Percentiles rank a stretch among this genome's conserved stretches.
phyloP scores from a whole-genome alignment of 2,329 filamentous ascomycete genomes.

The Colletotrichum sp. region DNA sequence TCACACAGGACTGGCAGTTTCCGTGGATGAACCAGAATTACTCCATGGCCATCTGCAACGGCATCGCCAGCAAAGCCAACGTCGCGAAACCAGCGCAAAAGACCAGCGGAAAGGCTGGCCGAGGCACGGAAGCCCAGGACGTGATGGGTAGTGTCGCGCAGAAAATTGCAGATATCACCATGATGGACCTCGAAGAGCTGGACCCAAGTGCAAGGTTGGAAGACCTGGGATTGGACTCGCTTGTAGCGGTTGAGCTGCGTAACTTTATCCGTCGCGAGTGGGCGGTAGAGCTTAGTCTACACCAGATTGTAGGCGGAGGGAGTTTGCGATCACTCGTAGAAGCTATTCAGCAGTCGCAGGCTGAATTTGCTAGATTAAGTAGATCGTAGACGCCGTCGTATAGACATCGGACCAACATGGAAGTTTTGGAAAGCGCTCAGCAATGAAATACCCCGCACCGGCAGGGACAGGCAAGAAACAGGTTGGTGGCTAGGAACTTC shows the following conservation, averaged over 20 bases:
- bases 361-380: neutral
- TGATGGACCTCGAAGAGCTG: neutral
- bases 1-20: neutral
- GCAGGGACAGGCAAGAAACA: too few species aligned
- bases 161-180: neutral
- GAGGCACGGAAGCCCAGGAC: neutral
- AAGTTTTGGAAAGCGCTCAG: too few species aligned
- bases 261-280: neutral
- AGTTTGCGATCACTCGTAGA: neutral
- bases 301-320: neutral
- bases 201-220: neutral
- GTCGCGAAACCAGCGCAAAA: neutral
- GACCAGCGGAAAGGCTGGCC: neutral
- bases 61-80: neutral
- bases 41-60: neutral
- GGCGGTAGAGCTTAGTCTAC: neutral
- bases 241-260: neutral
- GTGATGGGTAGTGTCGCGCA: neutral
- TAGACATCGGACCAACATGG: too few species aligned
- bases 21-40: neutral
- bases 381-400: too few species aligned
- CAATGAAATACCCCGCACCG: too few species aligned
- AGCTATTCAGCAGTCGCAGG: neutral
- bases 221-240: neutral
- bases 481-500: too few species aligned